Evolutionary conservation across 306 rosid genomes (phyloP), one percentile per base, ranked within the genome.

Genomic region (Pyrus pyrifolia): DNA sequence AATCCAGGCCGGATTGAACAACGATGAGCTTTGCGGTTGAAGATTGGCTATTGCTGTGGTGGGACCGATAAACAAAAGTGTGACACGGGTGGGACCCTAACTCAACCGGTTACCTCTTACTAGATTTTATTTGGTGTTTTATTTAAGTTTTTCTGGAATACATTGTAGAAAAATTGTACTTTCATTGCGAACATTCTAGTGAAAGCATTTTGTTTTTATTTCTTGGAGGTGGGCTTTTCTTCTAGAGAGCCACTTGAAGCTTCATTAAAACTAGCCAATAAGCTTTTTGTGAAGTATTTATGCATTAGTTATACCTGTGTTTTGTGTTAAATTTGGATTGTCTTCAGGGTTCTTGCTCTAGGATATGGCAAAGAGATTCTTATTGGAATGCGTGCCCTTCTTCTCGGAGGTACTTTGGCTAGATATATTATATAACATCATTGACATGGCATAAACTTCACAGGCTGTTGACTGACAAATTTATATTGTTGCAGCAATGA

Each of bases 281-380:
- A 61, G n/a, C 1, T 42, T 57, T 70, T 27, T 33, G 11, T 67
- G 13, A 22, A 21, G 69, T 31, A 18, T 25, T 18, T 60, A 49
- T 27, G 38, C 71, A 69, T 76, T 44, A 33, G 45, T 23, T 74
- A 52, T 15, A 15, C 17, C 49, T 72, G 31, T 71, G 69, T 73
- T 57, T 58, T 27, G 33, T 60, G 58, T 27, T 77, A 57, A 66
- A 14, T 53, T 42, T 74, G 67, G 31, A n/a, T 62, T 60, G 63
- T 67, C 60, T 78, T 75, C 86, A 95, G 99, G 98, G 97, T 80
- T 95, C 99, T 76, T 89, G 96, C 86, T 95, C 99, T 70, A 89
- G 99, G 70, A 92, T 92, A 84, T 95, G 99, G 99, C 98, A 92
- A 82, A 84, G 99, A 76, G 91, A 89, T 84, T 95, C 98, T 70